Base-by-base conservation (phyloP, 768 basidiomycete species). In the Lepiota venenata region DNA sequence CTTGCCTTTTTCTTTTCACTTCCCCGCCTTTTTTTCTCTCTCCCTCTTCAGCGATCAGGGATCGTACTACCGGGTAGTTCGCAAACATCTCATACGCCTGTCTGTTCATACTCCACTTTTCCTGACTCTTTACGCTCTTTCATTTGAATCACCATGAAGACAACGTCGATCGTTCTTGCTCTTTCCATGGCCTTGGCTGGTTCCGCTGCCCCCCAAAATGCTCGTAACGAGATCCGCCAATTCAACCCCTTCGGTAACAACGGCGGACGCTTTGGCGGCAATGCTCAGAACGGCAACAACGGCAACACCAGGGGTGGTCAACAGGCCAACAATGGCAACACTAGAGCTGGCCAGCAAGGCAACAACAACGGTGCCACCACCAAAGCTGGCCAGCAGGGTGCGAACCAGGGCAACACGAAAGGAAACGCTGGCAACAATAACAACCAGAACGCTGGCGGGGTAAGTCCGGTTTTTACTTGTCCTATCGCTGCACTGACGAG, bases 61-160 rank as follows among this genome's bases (percentile, higher is more conserved):
- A 66, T 69, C 63, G 63, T 66, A 59, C 56, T 59, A 59, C 60
- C 60, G 60, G 66, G 64, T 66, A 67, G 64, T 63, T 61, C 62
- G 56, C 60, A 52, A 58, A 53, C 55, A 32, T 27, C 21, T 35
- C 46, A 47, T 36, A 40, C 52, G 52, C 46, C 25, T 42, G 59
- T 53, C 55, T 66, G 56, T 58, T 64, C 56, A 55, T 59, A 58
- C 47, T 46, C 43, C 50, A 56, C 56, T 59, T 58, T 58, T 25
- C 25, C 63, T 58, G 60, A 62, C 58, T 55, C 59, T 56, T 48
- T 52, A 50, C 57, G 51, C 52, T 60, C 54, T 50, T 59, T 60
- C 32, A 22, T 20, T 32, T 32, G 32, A 35, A 5, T 56, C 59
- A 64, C 48, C 40, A 71, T 70, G 70, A 71, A 67, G 69, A 60